Evolutionary conservation across 2,329 filamentous ascomycete genomes (phyloP), one percentile per base, ranked within the genome.

Genomic region (Xylariaceae sp.): DNA sequence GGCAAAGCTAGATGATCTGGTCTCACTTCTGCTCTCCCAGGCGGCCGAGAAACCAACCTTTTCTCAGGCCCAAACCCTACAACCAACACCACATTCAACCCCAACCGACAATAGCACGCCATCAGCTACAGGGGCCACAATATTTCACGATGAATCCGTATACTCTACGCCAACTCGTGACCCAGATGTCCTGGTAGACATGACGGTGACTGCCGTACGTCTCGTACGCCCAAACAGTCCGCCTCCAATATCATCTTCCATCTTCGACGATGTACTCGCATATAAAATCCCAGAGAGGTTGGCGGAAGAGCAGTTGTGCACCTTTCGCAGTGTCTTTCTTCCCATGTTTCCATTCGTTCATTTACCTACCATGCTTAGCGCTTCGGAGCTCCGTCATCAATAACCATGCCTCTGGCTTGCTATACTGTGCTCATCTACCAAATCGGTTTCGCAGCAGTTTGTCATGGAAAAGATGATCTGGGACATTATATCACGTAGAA

Each of bases 1-100:
- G 64, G 76, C 78, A 60, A 80, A 79, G 67, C 68, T 81, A 6
- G 75, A 80, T 39, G 74, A 78, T 50, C 67, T 81, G 3, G 75
- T 79, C 15, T 73, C 73, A 2, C 72, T 80, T n/a, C 62, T 80
- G 8, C 70, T 64, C 6, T 64, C 66, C 5, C 68, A 69, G 16
- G 33, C 18, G 16, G 16, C 21, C 6, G 33, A 37, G 6, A 37
- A 37, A 21, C 33, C 20, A 20, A 18, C 33, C 15, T 35, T n/a
- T n/a, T n/a, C n/a, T 48, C 50, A 8, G 50, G 23, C 8, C 55
- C 32, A 35, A 16, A 15, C 32, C n/a, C 32, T 7, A 35, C 32
- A 35, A 16, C 18, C 18, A 15, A 35, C 32, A 5, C 32, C 32
- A 7, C 32, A 15, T 13, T 11, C 32, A 15, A 16, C 32, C 5